A percentile compares a stretch with the other conserved stretches of the same genome.
These are phyloP conservation scores for Entelexis paramagnoliae DNA, from an alignment of 1,139 yeast species.

Conservation along the genomic window DNA sequence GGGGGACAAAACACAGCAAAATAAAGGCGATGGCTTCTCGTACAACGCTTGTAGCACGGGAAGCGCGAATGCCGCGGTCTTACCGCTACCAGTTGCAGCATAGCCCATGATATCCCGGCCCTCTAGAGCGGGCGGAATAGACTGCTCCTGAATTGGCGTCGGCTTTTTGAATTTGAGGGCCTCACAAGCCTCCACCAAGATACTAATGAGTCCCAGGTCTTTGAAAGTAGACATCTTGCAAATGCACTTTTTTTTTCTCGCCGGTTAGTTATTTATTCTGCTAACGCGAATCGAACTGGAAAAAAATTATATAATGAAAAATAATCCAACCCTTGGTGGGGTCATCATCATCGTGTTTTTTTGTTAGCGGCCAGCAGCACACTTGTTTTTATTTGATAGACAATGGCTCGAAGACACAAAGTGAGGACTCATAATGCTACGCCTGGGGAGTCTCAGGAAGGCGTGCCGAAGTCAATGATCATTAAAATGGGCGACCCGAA, in stretches of 20 bases:
- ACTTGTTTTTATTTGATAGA: no score
- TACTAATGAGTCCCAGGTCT: slow-evolving; percentile 59
- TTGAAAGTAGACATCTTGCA: slow-evolving; percentile 29
- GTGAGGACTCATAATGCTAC: slow-evolving; percentile 84
- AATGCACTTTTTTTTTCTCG: neutral
- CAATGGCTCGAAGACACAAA: slow-evolving; percentile 36
- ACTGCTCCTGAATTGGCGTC: slow-evolving; percentile 85
- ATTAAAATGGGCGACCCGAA: slow-evolving; percentile 67
- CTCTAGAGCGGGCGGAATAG: slow-evolving; percentile 83
- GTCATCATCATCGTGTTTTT: no score
- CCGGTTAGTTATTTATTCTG: neutral
- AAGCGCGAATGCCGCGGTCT: slow-evolving; percentile 90
- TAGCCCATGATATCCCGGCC: slow-evolving; percentile 97
- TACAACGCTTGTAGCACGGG: slow-evolving; percentile 87
- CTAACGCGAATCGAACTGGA: neutral
- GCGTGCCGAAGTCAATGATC: slow-evolving; percentile 88
- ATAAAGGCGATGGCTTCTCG: slow-evolving; percentile 80
- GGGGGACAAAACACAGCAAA: slow-evolving; percentile 85
- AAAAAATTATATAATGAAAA: slow-evolving; percentile 19
- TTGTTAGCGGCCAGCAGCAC: neutral
- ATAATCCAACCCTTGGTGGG: neutral
- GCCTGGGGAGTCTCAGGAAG: slow-evolving; percentile 33
- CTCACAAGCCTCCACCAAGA: slow-evolving; percentile 62
- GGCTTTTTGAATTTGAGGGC: slow-evolving; percentile 76
- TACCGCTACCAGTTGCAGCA: slow-evolving; percentile 98